Evolutionary conservation across 2,329 filamentous ascomycete species (phyloP).

Genomic region (Phialophora verrucosa): DNA sequence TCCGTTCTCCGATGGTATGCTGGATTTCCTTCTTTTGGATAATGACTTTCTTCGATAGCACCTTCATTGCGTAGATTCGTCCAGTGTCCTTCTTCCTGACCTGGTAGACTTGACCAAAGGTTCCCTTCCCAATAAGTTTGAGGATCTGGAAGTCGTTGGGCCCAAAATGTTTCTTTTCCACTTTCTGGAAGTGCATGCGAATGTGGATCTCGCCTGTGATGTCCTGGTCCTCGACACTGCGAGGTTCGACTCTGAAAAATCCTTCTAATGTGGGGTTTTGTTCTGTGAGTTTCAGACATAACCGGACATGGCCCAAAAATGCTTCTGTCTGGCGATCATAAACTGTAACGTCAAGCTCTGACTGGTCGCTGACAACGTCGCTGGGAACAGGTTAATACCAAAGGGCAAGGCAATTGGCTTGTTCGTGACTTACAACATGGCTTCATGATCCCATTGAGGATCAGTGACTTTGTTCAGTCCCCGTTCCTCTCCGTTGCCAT

Average conservation of each 20-base stretch:
- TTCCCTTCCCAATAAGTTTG: slow-evolving; percentile 96
- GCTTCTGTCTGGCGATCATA: slow-evolving; percentile 90
- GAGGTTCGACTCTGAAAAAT: slow-evolving; percentile 82
- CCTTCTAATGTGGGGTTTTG: slow-evolving; percentile 74
- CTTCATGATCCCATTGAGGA: slow-evolving; percentile 94
- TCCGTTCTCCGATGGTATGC: slow-evolving; percentile 94
- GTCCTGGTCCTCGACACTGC: slow-evolving; percentile 77
- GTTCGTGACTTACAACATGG: slow-evolving; percentile 76
- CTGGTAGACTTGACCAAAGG: slow-evolving; percentile 98
- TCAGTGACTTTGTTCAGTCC: slow-evolving; percentile 73
- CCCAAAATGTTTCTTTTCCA: slow-evolving; percentile 88
- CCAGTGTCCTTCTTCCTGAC: slow-evolving; percentile 96
- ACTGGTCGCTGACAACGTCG: slow-evolving; percentile 90
- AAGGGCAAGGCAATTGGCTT: slow-evolving; percentile 2
- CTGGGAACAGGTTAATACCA: slow-evolving; percentile 56
- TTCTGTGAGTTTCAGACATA: slow-evolving; percentile 73
- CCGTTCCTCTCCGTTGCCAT: slow-evolving; percentile 73
- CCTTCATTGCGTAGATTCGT: slow-evolving; percentile 99
- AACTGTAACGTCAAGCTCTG: slow-evolving; percentile 88
- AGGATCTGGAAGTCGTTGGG: slow-evolving; percentile 95
- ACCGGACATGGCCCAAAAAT: slow-evolving; percentile 87
- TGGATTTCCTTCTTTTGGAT: slow-evolving; percentile 99
- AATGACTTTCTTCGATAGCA: slow-evolving; percentile 98
- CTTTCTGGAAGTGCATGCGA: slow-evolving; percentile 81
- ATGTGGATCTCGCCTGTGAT: slow-evolving; percentile 88